Percentiles rank a stretch among this genome's conserved stretches.
Conservation (phyloP, 441 rosid species). For the Jatropha podagrica region DNA sequence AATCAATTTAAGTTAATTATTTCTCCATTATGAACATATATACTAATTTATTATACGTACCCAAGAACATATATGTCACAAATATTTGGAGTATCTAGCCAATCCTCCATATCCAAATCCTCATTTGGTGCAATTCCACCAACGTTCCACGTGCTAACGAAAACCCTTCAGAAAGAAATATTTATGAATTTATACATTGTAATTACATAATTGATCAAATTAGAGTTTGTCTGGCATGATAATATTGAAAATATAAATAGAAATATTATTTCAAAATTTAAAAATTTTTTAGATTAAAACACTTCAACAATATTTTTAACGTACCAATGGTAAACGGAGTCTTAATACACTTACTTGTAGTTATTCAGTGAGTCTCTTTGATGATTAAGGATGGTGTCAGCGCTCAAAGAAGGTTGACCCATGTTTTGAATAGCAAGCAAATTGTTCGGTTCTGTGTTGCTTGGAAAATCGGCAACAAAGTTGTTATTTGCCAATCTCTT, state of each 20-base stretch:
- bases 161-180: slow-evolving; percentile 38
- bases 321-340: no score
- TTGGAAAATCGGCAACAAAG: slow-evolving; percentile 75
- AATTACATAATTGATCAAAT: no score
- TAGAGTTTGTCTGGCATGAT: neutral
- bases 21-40: neutral
- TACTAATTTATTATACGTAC: slow-evolving; percentile 30
- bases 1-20: no score
- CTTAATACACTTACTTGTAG: slow-evolving; percentile 50
- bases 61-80: slow-evolving; percentile 80
- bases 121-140: slow-evolving; percentile 68
- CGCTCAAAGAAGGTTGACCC: slow-evolving; percentile 32
- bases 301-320: no score
- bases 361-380: slow-evolving; percentile 29
- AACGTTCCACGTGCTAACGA: slow-evolving; percentile 83
- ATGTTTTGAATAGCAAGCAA: slow-evolving; percentile 31
- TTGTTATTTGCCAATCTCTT: slow-evolving; percentile 66
- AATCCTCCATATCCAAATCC: slow-evolving; percentile 53
- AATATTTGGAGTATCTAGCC: slow-evolving; percentile 41
- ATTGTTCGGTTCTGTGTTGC: slow-evolving; percentile 20
- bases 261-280: no score
- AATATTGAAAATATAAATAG: no score
- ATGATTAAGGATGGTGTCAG: slow-evolving; percentile 27
- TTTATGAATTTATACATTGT: neutral
- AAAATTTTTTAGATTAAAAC: no score